These are phyloP conservation scores for Misopates orontium DNA, from an alignment of 257 asterid genomes.

Conservation along the genomic window DNA sequence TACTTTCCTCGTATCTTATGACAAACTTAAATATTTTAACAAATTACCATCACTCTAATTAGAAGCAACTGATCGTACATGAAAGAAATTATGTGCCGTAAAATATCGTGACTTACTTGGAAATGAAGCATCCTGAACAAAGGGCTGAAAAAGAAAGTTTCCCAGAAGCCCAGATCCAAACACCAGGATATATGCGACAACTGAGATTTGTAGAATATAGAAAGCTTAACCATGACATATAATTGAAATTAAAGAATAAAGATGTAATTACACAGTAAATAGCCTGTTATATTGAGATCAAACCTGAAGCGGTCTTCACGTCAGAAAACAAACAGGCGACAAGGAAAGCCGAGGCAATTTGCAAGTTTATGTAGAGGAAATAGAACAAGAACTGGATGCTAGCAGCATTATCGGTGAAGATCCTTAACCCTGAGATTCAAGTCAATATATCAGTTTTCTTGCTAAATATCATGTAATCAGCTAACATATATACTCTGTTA, in stretches of 20 bases:
- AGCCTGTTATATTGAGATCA: slow-evolving; percentile 23
- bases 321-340: slow-evolving; percentile 76
- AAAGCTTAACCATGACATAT: slow-evolving; percentile 15
- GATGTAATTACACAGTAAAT: neutral
- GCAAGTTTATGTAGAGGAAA: slow-evolving; percentile 94
- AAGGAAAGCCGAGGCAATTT: slow-evolving; percentile 79
- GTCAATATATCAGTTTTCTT: neutral
- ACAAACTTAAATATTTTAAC: no score
- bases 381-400: slow-evolving; percentile 88
- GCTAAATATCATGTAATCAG: neutral
- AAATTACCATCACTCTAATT: no score
- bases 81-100: slow-evolving; percentile 29
- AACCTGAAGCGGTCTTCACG: slow-evolving; percentile 89
- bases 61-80: no score
- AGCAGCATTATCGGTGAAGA: slow-evolving; percentile 78
- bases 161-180: slow-evolving; percentile 92
- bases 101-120: slow-evolving; percentile 65
- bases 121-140: slow-evolving; percentile 80
- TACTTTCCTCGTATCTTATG: no score
- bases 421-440: slow-evolving; percentile 68
- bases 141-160: slow-evolving; percentile 80
- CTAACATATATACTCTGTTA: neutral
- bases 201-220: slow-evolving; percentile 46
- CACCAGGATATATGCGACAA: slow-evolving; percentile 82
- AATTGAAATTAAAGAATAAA: slow-evolving; percentile 10